Evolutionary conservation across 106 monocot genomes (phyloP).

Genomic region (Apostasia shenzhenica): DNA sequence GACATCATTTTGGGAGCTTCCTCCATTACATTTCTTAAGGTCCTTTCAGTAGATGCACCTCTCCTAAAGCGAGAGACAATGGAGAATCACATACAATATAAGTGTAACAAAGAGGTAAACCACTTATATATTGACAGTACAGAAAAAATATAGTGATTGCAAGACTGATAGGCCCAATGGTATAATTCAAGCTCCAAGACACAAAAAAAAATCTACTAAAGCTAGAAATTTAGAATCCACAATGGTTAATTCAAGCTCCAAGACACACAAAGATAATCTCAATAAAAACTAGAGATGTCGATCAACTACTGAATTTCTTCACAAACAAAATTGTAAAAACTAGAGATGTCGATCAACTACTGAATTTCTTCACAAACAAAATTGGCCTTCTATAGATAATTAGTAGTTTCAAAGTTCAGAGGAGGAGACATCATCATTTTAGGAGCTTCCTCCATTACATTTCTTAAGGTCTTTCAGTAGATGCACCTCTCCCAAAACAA

Average conservation of each 20-base stretch:
- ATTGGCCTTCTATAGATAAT: not conserved
- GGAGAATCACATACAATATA: not conserved
- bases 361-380: slow-evolving; percentile 2
- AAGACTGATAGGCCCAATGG: no score
- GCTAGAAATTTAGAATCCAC: not conserved
- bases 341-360: slow-evolving; percentile 2
- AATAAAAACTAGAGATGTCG: not conserved
- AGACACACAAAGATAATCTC: no score
- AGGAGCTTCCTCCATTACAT: not conserved
- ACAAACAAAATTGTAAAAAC: not conserved
- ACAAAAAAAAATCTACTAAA: no score
- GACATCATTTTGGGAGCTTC: slow-evolving; percentile 1
- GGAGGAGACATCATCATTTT: not conserved
- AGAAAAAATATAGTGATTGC: no score
- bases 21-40: not conserved
- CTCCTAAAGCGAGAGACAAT: not conserved
- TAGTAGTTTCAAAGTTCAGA: slow-evolving; percentile 15
- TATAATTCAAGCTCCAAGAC: no score
- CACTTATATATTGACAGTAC: no score
- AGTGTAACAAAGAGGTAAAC: no score
- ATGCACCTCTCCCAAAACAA: not conserved
- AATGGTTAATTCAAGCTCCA: no score
- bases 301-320: slow-evolving; percentile 7
- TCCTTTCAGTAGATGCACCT: not conserved
- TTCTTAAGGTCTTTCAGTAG: not conserved